phyloP scores from a whole-genome alignment of 768 basidiomycete species.

The Tephrocybe sp. region DNA sequence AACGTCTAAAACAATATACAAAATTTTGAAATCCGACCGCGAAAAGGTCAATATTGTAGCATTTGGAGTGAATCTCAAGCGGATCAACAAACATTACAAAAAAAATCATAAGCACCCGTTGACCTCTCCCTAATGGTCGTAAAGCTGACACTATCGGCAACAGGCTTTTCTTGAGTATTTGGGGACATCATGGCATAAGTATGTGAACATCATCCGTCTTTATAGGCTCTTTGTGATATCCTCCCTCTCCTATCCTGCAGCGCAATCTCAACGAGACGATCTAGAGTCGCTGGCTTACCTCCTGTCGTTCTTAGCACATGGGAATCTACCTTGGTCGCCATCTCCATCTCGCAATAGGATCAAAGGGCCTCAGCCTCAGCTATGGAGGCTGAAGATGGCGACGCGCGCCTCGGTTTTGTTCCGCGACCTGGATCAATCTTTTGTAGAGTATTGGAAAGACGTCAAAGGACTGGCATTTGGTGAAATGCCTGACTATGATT shows the following conservation, averaged over 20 bases:
- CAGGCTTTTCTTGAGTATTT: constrained; percentile 28
- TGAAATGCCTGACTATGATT: constrained; percentile 28
- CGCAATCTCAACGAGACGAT: constrained; percentile 35
- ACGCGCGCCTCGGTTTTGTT: constrained; percentile 27
- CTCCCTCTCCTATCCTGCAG: constrained; percentile 16
- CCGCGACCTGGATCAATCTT: constrained; percentile 25
- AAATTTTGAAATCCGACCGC: too few relatives aligned
- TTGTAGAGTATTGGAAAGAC: constrained; percentile 30
- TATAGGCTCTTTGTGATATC: background rate
- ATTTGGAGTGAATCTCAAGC: too few relatives aligned
- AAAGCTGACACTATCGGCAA: constrained; percentile 26
- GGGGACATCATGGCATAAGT: constrained; percentile 33
- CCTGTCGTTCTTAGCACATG: constrained; percentile 31
- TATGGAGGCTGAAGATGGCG: constrained; percentile 28
- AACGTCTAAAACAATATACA: too few relatives aligned
- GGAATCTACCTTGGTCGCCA: constrained; percentile 28
- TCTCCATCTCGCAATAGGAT: background rate
- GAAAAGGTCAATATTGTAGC: too few relatives aligned
- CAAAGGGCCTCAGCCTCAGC: constrained; percentile 14
- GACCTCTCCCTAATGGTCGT: constrained; percentile 18
- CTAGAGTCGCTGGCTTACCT: constrained; percentile 36
- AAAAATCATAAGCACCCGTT: too few relatives aligned
- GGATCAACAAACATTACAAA: too few relatives aligned
- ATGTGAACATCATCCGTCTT: background rate
- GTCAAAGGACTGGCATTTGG: constrained; percentile 29